Percentiles rank a stretch among this genome's conserved stretches.
Conservation (phyloP, 495 filamentous ascomycete genomes). For the Hapsidospora chrysogenum region DNA sequence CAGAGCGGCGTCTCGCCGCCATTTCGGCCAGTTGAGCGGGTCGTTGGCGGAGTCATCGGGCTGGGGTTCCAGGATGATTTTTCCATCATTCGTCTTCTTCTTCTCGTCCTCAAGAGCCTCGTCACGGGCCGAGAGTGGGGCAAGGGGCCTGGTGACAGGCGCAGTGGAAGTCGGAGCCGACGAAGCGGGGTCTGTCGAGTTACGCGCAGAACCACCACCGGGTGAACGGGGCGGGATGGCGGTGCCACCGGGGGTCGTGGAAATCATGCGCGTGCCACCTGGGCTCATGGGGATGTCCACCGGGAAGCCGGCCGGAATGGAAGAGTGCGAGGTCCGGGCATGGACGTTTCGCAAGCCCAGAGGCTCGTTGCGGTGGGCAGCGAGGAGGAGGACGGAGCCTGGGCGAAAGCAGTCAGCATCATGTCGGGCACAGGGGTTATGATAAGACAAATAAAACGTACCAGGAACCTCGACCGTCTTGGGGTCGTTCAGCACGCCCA, state of each 20-base stretch:
- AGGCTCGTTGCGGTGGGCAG: conserved; percentile 62
- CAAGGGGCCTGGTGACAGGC: too few species aligned
- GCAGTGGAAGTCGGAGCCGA: conserved; percentile 3
- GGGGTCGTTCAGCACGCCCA: conserved; percentile 73
- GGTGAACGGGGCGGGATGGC: too few species aligned
- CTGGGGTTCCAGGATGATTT: conserved; percentile 80
- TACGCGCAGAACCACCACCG: too few species aligned
- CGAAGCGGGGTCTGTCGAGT: too few species aligned
- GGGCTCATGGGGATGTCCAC: conserved; percentile 7
- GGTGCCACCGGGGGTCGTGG: conserved; percentile 3
- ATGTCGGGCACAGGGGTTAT: background rate
- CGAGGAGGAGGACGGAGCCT: conserved; percentile 73
- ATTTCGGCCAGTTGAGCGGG: conserved; percentile 80
- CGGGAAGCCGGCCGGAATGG: conserved; percentile 43
- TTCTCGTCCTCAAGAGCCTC: conserved; percentile 25
- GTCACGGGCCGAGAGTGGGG: background rate
- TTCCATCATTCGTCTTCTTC: conserved; percentile 70
- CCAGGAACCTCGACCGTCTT: conserved; percentile 86
- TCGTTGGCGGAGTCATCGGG: conserved; percentile 85
- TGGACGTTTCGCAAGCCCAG: conserved; percentile 62
- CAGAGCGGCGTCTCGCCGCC: conserved; percentile 68
- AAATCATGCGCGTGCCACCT: conserved; percentile 6
- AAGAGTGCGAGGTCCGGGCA: conserved; percentile 61
- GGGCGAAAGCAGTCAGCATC: too few species aligned
- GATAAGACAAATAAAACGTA: conserved; percentile 16